Base-by-base conservation (phyloP, 2,329 filamentous ascomycete species). In the Xylaria sp. region DNA sequence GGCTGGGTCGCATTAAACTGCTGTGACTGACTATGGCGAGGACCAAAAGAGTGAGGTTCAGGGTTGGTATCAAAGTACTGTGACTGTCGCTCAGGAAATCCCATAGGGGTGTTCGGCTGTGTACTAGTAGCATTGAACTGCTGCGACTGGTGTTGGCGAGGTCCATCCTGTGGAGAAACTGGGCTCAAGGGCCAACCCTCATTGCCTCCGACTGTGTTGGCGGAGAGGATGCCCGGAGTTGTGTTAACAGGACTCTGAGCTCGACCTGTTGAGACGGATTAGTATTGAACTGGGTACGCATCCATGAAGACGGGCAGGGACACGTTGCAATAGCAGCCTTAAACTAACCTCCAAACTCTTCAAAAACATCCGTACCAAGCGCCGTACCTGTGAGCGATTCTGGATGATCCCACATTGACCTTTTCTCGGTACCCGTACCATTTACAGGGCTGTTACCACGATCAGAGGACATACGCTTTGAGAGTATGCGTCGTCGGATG, bases 341-440 rank as follows among this genome's bases (percentile, higher is more conserved):
- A 19, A n/a, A 61, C 71, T 67, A 66, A 79, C 78, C 78, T 72
- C 77, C 76, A 69, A 79, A 79, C 9, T 75, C 72, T 1, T 75
- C 76, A 66, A 79, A 78, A 1, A 76, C 72, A 55, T 78, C 76
- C 18, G n/a, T 46, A 30, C 39, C 62, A 58, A 58, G 60, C 66
- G 42, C 60, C 65, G 55, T 55, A 4, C 50, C 54, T 6, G 54
- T 52, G 53, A 54, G 34, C 19, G 59, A 55, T 6, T 49, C 54
- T 10, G 18, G 58, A 9, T 55, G 57, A 23, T 55, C 54, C 39
- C 52, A 54, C 47, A 57, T 54, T 49, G 60, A 55, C 23, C 23
- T 30, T 19, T 63, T 65, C 47, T 64, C 52, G 35, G 62, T 55
- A 7, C 37, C 54, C 2, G 62, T 55, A 7, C 37, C 54, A 3